Base-by-base conservation (phyloP, 768 basidiomycete genomes). In the Tylopilus plumbeoviolaceoides region DNA sequence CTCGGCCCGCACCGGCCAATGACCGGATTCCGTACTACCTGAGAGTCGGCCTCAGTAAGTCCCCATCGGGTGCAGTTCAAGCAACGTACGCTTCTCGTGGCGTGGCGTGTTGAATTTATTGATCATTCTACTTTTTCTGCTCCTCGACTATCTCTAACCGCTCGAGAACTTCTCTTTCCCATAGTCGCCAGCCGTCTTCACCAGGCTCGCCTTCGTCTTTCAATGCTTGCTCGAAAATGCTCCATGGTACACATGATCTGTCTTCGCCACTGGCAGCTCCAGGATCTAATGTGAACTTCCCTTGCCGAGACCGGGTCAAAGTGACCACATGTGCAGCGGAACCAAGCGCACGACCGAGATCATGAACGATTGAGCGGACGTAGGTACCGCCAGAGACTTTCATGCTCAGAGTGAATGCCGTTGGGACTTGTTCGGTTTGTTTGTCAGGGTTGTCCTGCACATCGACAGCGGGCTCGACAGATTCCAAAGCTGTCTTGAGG, bases 381-480 rank as follows among this genome's bases (percentile, higher is more conserved):
- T 99, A 99, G 14, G 97, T 98, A 38, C 97, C 97, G 25, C 91
- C 89, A 9, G 94, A 95, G 7, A 98, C 97, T 56, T 78, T 87
- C 94, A 99, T 95, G 50, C 80, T 81, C 57, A 99, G 75, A 9
- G 87, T 85, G 68, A 98, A 97, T 20, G 87, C 87, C 1, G 85
- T 79, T 1, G 95, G 90, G 4, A 69, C 62, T 36, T 62, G 61
- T 48, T 77, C 73, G 27, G 64, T 63, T 10, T 68, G 58, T 47
- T 62, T 56, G 23, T 71, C 72, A n/a, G 53, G 55, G 31, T 66
- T 64, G 42, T 72, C 71, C 42, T 66, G 59, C n/a, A 79, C 60
- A 17, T 67, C 55, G 4, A 68, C 62, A 28, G 71, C 64, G 21
- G 72, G 67, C 50, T 79, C 76, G 23, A 76, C 72, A 31, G 80